phyloP scores from a whole-genome alignment of 2,329 filamentous ascomycete species.

The Penicillium paneum region DNA sequence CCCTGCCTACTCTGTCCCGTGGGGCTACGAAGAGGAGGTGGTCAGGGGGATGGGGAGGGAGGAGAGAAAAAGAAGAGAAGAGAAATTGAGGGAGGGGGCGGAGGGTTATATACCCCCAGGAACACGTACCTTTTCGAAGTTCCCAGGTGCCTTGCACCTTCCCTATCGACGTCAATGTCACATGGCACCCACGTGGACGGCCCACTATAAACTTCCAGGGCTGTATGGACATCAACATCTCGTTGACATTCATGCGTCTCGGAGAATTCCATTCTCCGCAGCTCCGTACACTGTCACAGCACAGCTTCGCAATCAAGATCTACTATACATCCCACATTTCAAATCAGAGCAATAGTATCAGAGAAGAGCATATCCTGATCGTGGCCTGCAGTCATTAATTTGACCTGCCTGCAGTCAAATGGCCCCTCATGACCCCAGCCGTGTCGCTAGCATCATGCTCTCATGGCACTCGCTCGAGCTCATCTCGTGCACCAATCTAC shows the following conservation, averaged over 20 bases:
- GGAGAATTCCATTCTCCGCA: background rate
- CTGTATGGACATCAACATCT: background rate
- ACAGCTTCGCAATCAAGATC: background rate
- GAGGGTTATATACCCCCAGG: background rate
- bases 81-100: background rate
- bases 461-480: conserved; percentile 29
- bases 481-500: conserved; percentile 32
- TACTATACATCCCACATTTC: background rate
- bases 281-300: background rate
- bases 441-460: conserved; percentile 29
- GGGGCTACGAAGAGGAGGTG: background rate
- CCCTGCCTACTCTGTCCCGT: background rate
- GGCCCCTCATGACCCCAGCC: conserved; percentile 4
- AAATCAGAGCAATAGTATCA: background rate
- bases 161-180: background rate
- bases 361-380: background rate
- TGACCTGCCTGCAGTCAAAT: background rate
- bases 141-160: background rate
- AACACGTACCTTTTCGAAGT: background rate
- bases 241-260: background rate
- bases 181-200: background rate
- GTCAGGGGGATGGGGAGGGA: background rate
- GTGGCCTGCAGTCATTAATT: background rate
- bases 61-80: background rate
- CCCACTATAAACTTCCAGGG: too few species aligned